Base-by-base conservation (phyloP, 2,329 filamentous ascomycete species). In the Delphinella strobiligena region DNA sequence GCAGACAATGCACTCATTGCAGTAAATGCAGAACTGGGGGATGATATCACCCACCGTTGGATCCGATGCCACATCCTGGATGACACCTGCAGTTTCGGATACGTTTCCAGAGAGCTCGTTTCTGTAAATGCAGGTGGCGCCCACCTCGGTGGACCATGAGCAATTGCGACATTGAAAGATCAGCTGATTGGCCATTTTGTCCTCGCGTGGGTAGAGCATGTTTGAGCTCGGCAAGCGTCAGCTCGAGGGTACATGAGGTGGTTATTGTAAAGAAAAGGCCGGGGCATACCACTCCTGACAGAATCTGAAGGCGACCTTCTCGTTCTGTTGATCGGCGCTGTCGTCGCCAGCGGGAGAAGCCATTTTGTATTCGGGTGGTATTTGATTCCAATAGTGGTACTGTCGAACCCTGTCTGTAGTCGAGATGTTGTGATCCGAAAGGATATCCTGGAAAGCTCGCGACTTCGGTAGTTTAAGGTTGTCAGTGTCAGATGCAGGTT, bases 121-220 rank as follows among this genome's bases (percentile, higher is more conserved):
- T 61, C 93, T 85, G 69, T 91, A 98, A 55, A 96, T 86, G 64
- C 91, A 96, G 45, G 85, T 80, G 12, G 85, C 88, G 61, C 88
- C 94, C 44, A 84, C 80, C 16, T 86, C 89, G 45, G 77, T 77
- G 53, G 81, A 84, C 66, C 86, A 94, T 58, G 87, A 80, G 68
- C 91, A 98, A 42, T 88, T 95, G 53, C 89, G 84, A 71, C 91
- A 98, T 48, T 85, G 87, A 65, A 93, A 98, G 69, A 94, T 82
- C 51, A 98, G 79, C 54, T 79, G 80, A 67, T 84, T 84, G 46
- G 78, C 78, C 45, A 80, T 71, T 47, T 81, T 78, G 63, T 98
- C 87, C 69, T 98, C 93, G 65, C 93, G 91, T 37, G 91, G 91
- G 58, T 96, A 96, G 40, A 98, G 72, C 75, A 98, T 83, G 71